Conservation (phyloP, 2,329 filamentous ascomycete species). For the Hirsutella rhossiliensis region DNA sequence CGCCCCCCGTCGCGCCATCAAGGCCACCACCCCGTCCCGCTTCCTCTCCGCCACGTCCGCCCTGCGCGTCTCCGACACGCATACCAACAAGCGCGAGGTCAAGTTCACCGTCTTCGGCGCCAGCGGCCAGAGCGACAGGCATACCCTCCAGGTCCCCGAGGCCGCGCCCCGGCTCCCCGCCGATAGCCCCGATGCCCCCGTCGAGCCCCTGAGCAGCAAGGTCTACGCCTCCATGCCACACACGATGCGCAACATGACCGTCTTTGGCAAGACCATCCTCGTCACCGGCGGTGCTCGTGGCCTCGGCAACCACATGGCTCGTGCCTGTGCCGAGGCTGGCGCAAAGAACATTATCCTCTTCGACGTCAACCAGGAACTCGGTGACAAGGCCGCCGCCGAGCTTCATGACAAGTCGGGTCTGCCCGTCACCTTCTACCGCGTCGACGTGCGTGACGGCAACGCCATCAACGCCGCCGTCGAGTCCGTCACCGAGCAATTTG, state of each 20-base stretch:
- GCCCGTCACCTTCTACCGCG: slow-evolving; percentile 65
- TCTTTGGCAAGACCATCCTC: slow-evolving; percentile 59
- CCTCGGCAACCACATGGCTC: slow-evolving; percentile 68
- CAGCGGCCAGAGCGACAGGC: too few species aligned
- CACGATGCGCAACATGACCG: slow-evolving; percentile 57
- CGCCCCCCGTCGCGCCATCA: slow-evolving; percentile 12
- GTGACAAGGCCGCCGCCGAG: slow-evolving; percentile 56
- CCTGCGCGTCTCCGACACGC: slow-evolving; percentile 23
- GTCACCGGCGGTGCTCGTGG: slow-evolving; percentile 67
- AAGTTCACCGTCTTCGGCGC: slow-evolving; percentile 36
- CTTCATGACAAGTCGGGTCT: slow-evolving; percentile 62
- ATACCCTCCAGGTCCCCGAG: too few species aligned
- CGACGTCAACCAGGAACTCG: slow-evolving; percentile 65
- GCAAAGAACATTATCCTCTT: slow-evolving; percentile 64
- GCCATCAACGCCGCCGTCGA: slow-evolving; percentile 60
- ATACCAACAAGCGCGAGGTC: slow-evolving; percentile 44
- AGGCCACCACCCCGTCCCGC: slow-evolving; percentile 11
- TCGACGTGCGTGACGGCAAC: slow-evolving; percentile 61
- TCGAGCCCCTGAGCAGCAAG: slow-evolving; percentile 39
- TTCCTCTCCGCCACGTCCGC: slow-evolving; percentile 19
- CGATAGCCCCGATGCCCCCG: slow-evolving; percentile 14
- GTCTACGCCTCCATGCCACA: slow-evolving; percentile 45
- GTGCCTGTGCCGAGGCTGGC: slow-evolving; percentile 64
- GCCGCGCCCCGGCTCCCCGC: too few species aligned
- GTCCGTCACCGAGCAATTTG: slow-evolving; percentile 53